These are phyloP conservation scores for Termitomyces sp. DNA, from an alignment of 768 basidiomycete genomes.

Conservation along the genomic window DNA sequence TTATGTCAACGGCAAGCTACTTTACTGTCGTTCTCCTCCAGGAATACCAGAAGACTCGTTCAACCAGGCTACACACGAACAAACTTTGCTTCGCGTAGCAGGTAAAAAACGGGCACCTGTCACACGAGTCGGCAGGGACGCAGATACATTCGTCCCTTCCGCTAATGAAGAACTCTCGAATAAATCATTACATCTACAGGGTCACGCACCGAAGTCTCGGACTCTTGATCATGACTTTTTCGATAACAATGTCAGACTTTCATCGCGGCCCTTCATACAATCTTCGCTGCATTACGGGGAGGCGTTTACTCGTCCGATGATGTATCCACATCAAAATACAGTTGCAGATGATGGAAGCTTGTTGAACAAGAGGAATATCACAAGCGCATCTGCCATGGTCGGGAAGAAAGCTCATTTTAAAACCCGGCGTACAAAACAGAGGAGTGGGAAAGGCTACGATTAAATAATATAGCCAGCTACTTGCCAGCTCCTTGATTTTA, in stretches of 20 bases:
- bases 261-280: constrained; percentile 60
- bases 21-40: constrained; percentile 91
- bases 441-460: constrained; percentile 93
- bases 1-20: constrained; percentile 90
- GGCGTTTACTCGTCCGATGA: constrained; percentile 54
- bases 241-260: constrained; percentile 42
- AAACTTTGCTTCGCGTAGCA: constrained; percentile 50
- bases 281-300: constrained; percentile 51
- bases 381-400: constrained; percentile 36
- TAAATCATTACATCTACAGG: constrained; percentile 18
- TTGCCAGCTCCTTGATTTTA: background rate
- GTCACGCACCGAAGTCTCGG: constrained; percentile 51
- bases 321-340: constrained; percentile 82
- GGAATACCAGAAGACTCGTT: constrained; percentile 58
- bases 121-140: constrained; percentile 78
- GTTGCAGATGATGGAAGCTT: constrained; percentile 77
- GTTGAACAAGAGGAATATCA: constrained; percentile 37
- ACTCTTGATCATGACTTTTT: constrained; percentile 85
- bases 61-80: constrained; percentile 65
- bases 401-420: constrained; percentile 88
- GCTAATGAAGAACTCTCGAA: constrained; percentile 17
- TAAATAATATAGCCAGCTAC: constrained; percentile 1
- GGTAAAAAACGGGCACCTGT: constrained; percentile 88
- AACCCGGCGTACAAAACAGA: constrained; percentile 74
- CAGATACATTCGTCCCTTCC: constrained; percentile 73